Evolutionary conservation across 2,329 filamentous ascomycete genomes (phyloP).

Genomic region (Aspergillus sp.): DNA sequence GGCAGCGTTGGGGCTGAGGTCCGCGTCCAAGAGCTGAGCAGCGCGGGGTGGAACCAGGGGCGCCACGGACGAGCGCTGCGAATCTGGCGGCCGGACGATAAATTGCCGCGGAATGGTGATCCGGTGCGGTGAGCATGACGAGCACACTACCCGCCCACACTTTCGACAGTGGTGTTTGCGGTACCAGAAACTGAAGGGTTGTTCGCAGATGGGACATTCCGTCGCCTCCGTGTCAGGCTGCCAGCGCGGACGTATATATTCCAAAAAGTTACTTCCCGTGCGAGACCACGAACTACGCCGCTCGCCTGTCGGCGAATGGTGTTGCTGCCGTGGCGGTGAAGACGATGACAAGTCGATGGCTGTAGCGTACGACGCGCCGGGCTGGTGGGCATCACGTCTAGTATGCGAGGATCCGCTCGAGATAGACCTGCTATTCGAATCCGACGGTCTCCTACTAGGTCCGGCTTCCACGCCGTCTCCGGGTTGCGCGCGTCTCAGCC

Average conservation of each 20-base stretch:
- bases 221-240: slow-evolving; percentile 83
- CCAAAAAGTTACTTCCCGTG: slow-evolving; percentile 22
- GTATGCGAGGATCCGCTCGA: slow-evolving; percentile 21
- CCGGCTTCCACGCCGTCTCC: slow-evolving; percentile 13
- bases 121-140: slow-evolving; percentile 84
- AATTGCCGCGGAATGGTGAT: slow-evolving; percentile 94
- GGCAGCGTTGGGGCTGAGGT: slow-evolving; percentile 28
- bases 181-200: slow-evolving; percentile 78
- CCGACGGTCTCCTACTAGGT: slow-evolving; percentile 13
- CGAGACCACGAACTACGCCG: slow-evolving; percentile 17
- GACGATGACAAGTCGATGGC: slow-evolving; percentile 36
- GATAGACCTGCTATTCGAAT: slow-evolving; percentile 26
- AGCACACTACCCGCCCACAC: slow-evolving; percentile 90
- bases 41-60: slow-evolving; percentile 42
- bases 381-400: slow-evolving; percentile 7
- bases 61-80: slow-evolving; percentile 40
- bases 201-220: slow-evolving; percentile 79
- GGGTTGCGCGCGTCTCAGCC: slow-evolving; percentile 15
- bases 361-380: slow-evolving; percentile 32
- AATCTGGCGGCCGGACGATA: slow-evolving; percentile 75
- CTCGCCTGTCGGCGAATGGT: slow-evolving; percentile 5
- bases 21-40: slow-evolving; percentile 47
- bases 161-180: slow-evolving; percentile 96
- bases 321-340: slow-evolving; percentile 14
- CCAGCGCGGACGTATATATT: slow-evolving; percentile 71